Percentiles rank a stretch among this genome's conserved stretches.
phyloP scores from a whole-genome alignment of 1,139 yeast species.

The Yamadazyma dushanensis region DNA sequence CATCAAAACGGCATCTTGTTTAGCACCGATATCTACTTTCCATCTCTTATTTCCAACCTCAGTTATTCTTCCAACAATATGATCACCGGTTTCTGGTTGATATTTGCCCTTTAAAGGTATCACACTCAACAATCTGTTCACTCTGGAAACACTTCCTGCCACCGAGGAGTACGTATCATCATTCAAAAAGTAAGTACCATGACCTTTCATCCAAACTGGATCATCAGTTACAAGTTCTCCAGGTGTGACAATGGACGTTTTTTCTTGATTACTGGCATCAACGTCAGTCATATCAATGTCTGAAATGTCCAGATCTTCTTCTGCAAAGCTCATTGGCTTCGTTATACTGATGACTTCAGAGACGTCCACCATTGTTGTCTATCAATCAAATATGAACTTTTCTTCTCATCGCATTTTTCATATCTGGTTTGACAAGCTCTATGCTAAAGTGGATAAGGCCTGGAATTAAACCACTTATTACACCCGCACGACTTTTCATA shows the following conservation, averaged over 20 bases:
- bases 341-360: slow-evolving; percentile 41
- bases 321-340: slow-evolving; percentile 24
- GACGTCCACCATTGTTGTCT: slow-evolving; percentile 19
- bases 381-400: neutral
- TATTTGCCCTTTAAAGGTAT: slow-evolving; percentile 84
- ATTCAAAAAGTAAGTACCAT: slow-evolving; percentile 83
- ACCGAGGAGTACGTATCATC: slow-evolving; percentile 83
- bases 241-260: slow-evolving; percentile 68
- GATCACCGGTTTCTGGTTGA: slow-evolving; percentile 95
- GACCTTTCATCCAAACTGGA: slow-evolving; percentile 98
- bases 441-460: slow-evolving; percentile 12
- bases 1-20: slow-evolving; percentile 88
- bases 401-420: slow-evolving; percentile 9
- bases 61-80: slow-evolving; percentile 87
- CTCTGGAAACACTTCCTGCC: slow-evolving; percentile 86
- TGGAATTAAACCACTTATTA: neutral
- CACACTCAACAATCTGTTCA: slow-evolving; percentile 83
- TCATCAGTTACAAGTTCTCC: slow-evolving; percentile 97
- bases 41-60: slow-evolving; percentile 94
- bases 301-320: slow-evolving; percentile 20
- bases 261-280: slow-evolving; percentile 12
- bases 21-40: slow-evolving; percentile 95
- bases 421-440: neutral
- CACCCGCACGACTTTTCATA: slow-evolving; percentile 4
- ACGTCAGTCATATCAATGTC: slow-evolving; percentile 37